A percentile compares a stretch with the other conserved stretches of the same genome.
These are phyloP conservation scores for Vicia faba DNA, from an alignment of 306 rosid species.

Conservation along the genomic window DNA sequence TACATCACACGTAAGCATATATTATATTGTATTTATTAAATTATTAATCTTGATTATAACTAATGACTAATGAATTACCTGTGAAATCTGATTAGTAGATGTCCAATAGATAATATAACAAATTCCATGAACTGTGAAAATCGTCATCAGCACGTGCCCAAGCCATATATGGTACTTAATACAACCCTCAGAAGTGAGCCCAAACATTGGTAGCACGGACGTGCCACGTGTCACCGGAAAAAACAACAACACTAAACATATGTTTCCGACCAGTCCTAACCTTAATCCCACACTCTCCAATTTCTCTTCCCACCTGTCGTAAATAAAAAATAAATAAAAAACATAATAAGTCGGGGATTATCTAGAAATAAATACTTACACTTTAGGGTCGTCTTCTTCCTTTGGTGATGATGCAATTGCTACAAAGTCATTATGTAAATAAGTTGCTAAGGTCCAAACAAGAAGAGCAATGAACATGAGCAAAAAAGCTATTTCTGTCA, in stretches of 20 bases:
- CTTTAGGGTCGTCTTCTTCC: constrained; percentile 44
- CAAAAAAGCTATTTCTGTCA: constrained; percentile 56
- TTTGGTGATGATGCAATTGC: constrained; percentile 43
- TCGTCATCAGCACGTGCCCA: constrained; percentile 60
- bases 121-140: constrained; percentile 72
- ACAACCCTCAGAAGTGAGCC: constrained; percentile 72
- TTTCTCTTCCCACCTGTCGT: constrained; percentile 69
- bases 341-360: neutral
- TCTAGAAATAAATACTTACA: constrained; percentile 27
- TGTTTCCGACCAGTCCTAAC: constrained; percentile 60
- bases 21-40: too few relatives aligned
- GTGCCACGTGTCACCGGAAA: constrained; percentile 87
- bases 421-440: constrained; percentile 40
- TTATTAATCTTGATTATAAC: neutral
- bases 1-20: neutral
- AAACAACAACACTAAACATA: constrained; percentile 60
- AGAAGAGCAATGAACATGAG: constrained; percentile 71
- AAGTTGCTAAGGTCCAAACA: constrained; percentile 49
- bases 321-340: neutral
- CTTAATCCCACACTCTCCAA: constrained; percentile 40
- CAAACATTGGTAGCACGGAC: constrained; percentile 64
- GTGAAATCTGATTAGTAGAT: constrained; percentile 39
- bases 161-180: constrained; percentile 88
- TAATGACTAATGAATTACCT: constrained; percentile 35
- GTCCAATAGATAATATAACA: constrained; percentile 54